phyloP scores from a whole-genome alignment of 192 early-diverging fungal genomes.

The Lunasporangiospora selenospora region DNA sequence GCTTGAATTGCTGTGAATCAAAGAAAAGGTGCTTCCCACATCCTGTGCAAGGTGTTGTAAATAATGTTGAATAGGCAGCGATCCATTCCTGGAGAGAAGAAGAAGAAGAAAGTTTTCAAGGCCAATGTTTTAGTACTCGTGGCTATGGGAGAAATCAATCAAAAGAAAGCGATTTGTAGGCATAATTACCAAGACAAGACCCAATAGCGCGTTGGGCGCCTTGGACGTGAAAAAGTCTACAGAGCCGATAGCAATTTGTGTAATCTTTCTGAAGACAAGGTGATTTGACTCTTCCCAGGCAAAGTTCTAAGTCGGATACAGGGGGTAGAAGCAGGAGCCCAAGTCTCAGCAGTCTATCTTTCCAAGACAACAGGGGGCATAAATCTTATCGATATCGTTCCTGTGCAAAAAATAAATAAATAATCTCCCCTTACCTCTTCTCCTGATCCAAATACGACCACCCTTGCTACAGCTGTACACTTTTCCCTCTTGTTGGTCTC shows the following conservation, averaged over 20 bases:
- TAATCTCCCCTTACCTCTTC: conserved; percentile 22
- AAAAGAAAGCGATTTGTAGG: too few relatives aligned
- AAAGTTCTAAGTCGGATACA: conserved; percentile 8
- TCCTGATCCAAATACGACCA: conserved; percentile 34
- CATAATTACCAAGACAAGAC: conserved; percentile 37
- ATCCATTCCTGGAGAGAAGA: conserved; percentile 44
- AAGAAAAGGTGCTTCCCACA: conserved; percentile 52
- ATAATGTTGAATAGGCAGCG: conserved; percentile 39
- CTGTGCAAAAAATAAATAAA: background rate
- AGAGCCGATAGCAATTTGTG: conserved; percentile 41
- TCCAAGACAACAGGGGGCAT: too few relatives aligned
- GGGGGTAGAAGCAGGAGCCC: too few relatives aligned
- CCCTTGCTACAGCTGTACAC: conserved; percentile 24
- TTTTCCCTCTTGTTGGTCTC: conserved; percentile 25
- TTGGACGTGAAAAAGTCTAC: conserved; percentile 37
- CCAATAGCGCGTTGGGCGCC: conserved; percentile 32
- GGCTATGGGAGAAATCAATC: too few relatives aligned
- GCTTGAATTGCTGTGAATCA: conserved; percentile 57
- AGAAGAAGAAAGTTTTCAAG: background rate
- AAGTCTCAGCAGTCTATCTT: too few relatives aligned
- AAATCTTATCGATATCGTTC: too few relatives aligned
- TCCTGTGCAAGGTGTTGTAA: conserved; percentile 44
- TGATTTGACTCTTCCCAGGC: conserved; percentile 49
- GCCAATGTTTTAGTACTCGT: background rate
- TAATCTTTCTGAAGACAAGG: conserved; percentile 51